A percentile compares a stretch with the other conserved stretches of the same genome.
These are phyloP conservation scores for Cyberlindnera misumaiensis DNA, from an alignment of 805 yeast species.

Conservation along the genomic window DNA sequence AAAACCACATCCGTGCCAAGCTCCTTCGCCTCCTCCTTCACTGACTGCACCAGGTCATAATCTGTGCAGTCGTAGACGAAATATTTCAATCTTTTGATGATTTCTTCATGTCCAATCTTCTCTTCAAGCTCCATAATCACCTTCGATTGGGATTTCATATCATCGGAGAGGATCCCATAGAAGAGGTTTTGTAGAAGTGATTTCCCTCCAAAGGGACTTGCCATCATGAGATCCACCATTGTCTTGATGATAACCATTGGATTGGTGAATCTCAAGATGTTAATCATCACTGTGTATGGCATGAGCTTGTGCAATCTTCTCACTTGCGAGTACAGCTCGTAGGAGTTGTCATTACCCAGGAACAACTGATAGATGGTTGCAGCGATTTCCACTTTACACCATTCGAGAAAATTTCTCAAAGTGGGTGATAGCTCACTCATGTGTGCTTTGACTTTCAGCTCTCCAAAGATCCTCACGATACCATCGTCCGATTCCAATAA, in stretches of 20 bases:
- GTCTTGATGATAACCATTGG: constrained; percentile 80
- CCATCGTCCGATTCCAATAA: constrained; percentile 48
- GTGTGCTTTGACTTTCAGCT: constrained; percentile 48
- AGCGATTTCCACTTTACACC: constrained; percentile 79
- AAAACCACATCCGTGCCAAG: constrained; percentile 15
- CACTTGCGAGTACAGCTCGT: constrained; percentile 65
- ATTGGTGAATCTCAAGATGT: constrained; percentile 75
- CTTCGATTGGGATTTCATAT: constrained; percentile 54
- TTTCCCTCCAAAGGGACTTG: constrained; percentile 63
- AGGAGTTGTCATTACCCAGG: constrained; percentile 74
- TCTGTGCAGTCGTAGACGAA: constrained; percentile 29
- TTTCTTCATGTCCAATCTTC: constrained; percentile 25
- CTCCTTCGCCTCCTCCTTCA: constrained; percentile 18
- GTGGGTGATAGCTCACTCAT: constrained; percentile 60
- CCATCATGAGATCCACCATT: constrained; percentile 74
- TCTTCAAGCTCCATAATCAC: constrained; percentile 41
- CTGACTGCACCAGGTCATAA: constrained; percentile 24
- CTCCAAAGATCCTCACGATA: constrained; percentile 53
- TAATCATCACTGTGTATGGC: constrained; percentile 75
- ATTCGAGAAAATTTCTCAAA: constrained; percentile 63
- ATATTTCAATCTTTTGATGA: constrained; percentile 25
- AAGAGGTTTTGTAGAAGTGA: constrained; percentile 72
- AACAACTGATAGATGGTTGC: constrained; percentile 77
- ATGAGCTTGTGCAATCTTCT: constrained; percentile 66
- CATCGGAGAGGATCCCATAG: constrained; percentile 68